Evolutionary conservation across 169 alveolate genomes (phyloP).

Genomic region (Plasmodium adleri): DNA sequence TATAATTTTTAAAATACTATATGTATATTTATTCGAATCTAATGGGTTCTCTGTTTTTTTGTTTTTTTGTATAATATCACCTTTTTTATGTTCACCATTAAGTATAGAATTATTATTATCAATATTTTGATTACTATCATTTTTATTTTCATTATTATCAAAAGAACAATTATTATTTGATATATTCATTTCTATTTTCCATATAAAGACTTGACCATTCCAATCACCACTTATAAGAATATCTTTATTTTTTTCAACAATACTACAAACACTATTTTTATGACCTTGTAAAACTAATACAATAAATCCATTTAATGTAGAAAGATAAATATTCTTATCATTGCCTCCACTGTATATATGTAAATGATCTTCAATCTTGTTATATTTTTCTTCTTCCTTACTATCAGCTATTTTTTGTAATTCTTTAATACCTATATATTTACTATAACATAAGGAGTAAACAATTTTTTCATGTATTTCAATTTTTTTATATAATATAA

Average conservation of each 20-base stretch:
- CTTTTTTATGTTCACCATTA: neutral
- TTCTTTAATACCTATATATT: constrained; percentile 53
- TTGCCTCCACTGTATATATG: constrained; percentile 66
- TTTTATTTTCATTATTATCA: neutral
- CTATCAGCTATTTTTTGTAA: constrained; percentile 11
- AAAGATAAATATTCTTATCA: constrained; percentile 33
- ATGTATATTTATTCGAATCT: constrained; percentile 15
- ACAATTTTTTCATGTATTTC: constrained; percentile 62
- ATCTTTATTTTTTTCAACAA: constrained; percentile 36
- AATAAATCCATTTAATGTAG: constrained; percentile 35
- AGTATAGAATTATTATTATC: neutral
- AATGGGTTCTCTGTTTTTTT: constrained; percentile 1
- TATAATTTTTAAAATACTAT: constrained; percentile 44
- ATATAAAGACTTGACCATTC: constrained; percentile 58
- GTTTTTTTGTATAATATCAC: neutral
- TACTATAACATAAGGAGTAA: constrained; percentile 42
- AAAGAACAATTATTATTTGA: neutral
- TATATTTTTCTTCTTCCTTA: constrained; percentile 11
- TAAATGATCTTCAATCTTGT: constrained; percentile 3
- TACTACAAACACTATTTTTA: constrained; percentile 59
- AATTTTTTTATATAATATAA: constrained; percentile 33
- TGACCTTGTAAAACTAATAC: constrained; percentile 67
- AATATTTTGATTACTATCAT: neutral
- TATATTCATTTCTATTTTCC: constrained; percentile 18
- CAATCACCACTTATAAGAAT: constrained; percentile 66